phyloP scores from a whole-genome alignment of 2,329 filamentous ascomycete genomes.

The Myotisia sp. region DNA sequence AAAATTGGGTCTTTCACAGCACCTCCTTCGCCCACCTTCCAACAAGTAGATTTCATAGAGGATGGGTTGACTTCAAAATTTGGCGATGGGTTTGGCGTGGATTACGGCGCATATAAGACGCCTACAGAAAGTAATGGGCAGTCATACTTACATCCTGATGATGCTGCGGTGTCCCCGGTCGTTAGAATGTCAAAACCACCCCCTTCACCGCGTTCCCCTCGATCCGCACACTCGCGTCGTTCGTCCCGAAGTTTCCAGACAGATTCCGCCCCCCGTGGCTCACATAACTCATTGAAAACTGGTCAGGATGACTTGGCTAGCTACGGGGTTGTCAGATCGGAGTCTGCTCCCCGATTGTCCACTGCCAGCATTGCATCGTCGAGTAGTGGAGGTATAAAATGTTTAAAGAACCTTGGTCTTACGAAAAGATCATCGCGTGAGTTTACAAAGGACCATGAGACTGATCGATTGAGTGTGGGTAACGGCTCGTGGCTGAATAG shows the following conservation, averaged over 20 bases:
- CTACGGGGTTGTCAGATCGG: constrained; percentile 28
- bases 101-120: constrained; percentile 53
- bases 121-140: constrained; percentile 38
- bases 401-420: constrained; percentile 23
- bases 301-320: constrained; percentile 21
- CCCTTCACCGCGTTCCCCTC: constrained; percentile 58
- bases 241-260: constrained; percentile 37
- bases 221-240: constrained; percentile 43
- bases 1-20: constrained; percentile 29
- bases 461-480: constrained; percentile 19
- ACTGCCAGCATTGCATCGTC: constrained; percentile 28
- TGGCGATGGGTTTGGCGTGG: constrained; percentile 48
- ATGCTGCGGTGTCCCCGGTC: constrained; percentile 52
- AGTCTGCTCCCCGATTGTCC: constrained; percentile 26
- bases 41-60: constrained; percentile 15
- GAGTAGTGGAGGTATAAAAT: constrained; percentile 26
- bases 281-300: constrained; percentile 22
- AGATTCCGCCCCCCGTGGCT: constrained; percentile 28
- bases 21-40: constrained; percentile 22
- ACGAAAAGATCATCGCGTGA: constrained; percentile 26
- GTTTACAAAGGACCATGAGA: constrained; percentile 24
- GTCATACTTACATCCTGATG: constrained; percentile 39
- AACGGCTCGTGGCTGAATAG: constrained; percentile 22
- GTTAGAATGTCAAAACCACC: constrained; percentile 71
- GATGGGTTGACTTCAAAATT: constrained; percentile 10